phyloP scores from a whole-genome alignment of 495 filamentous ascomycete species.

The Tetracladium setigerum region DNA sequence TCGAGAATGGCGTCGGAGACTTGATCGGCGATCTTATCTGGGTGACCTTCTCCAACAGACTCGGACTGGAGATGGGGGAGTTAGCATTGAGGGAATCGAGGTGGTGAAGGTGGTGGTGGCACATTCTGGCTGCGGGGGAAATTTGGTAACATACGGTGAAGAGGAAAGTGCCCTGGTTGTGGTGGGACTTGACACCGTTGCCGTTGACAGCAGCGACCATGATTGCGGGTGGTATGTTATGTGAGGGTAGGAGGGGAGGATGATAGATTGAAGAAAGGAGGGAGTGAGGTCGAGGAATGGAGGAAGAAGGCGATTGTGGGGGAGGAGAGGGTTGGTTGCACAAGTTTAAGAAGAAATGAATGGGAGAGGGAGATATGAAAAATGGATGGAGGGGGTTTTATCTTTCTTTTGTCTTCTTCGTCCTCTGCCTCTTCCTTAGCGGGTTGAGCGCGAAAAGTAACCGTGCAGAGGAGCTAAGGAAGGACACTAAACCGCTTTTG shows the following conservation, averaged over 20 bases:
- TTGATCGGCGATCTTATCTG: slow-evolving; percentile 98
- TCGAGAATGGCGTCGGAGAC: slow-evolving; percentile 98
- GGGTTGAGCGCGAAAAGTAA: too few relatives aligned
- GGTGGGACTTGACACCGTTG: slow-evolving; percentile 23
- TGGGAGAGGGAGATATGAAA: too few relatives aligned
- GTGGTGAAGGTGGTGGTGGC: too few relatives aligned
- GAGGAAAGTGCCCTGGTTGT: slow-evolving; percentile 72
- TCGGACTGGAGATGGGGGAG: slow-evolving; percentile 54
- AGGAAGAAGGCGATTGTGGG: slow-evolving; percentile 19
- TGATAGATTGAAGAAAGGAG: slow-evolving; percentile 11
- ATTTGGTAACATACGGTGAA: slow-evolving; percentile 61
- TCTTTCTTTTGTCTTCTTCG: too few relatives aligned
- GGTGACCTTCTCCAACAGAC: slow-evolving; percentile 96
- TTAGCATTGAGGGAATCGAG: slow-evolving; percentile 3
- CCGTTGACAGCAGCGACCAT: slow-evolving; percentile 18
- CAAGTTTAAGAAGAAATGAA: too few relatives aligned
- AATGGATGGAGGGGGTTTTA: too few relatives aligned
- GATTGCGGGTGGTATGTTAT: slow-evolving; percentile 15
- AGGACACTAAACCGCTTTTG: background rate
- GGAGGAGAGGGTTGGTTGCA: slow-evolving; percentile 13
- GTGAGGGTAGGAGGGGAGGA: slow-evolving; percentile 10
- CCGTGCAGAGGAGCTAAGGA: too few relatives aligned
- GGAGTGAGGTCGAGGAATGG: slow-evolving; percentile 17
- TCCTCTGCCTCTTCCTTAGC: too few relatives aligned
- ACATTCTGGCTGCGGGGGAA: background rate